Evolutionary conservation across 306 rosid genomes (phyloP).

Genomic region (Datisca glomerata): DNA sequence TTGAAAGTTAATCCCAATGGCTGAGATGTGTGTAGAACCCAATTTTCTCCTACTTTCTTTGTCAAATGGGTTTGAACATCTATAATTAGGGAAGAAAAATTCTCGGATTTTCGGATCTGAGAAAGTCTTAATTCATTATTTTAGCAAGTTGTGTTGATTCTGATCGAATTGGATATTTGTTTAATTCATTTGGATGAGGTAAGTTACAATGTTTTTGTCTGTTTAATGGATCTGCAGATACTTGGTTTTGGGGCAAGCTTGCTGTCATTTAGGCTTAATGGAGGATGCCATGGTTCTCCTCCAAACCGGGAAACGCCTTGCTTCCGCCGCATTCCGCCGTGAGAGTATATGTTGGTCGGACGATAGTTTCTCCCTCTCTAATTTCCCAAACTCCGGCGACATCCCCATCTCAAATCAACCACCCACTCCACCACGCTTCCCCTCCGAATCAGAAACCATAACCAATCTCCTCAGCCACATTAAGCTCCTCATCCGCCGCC

Average conservation of each 20-base stretch:
- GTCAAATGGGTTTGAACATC: no score
- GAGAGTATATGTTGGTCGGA: conserved; percentile 84
- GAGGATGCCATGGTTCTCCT: conserved; percentile 97
- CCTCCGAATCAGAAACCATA: conserved; percentile 41
- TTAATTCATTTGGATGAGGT: no score
- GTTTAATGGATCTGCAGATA: conserved; percentile 42
- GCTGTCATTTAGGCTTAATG: conserved; percentile 84
- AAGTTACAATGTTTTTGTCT: no score
- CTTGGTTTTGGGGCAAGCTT: conserved; percentile 81
- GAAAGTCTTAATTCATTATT: no score
- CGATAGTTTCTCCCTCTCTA: conserved; percentile 57
- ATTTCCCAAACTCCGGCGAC: conserved; percentile 23
- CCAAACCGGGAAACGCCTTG: conserved; percentile 86
- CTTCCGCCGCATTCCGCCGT: conserved; percentile 82
- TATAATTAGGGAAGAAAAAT: no score
- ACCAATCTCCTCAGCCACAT: conserved; percentile 63
- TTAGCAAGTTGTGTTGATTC: no score
- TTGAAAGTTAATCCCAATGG: no score
- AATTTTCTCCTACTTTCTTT: no score
- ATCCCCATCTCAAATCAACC: conserved; percentile 21
- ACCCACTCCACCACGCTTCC: conserved; percentile 32
- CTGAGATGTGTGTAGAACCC: no score
- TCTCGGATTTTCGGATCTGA: no score
- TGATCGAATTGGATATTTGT: no score
- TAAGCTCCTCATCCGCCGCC: conserved; percentile 73